phyloP scores from a whole-genome alignment of 495 filamentous ascomycete species.

The Hypoxylon fuscum region DNA sequence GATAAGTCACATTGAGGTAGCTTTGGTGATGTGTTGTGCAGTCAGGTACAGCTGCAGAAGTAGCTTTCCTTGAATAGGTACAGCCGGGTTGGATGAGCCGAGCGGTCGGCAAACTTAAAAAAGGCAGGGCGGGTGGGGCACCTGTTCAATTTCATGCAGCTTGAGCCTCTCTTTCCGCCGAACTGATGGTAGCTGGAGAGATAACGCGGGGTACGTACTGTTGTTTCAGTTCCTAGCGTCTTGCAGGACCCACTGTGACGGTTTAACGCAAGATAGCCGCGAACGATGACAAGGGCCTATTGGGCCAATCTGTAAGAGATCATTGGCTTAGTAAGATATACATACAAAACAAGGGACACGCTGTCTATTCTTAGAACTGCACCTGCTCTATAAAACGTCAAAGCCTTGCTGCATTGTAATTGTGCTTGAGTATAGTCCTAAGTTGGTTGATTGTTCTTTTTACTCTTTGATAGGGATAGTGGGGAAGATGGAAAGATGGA shows the following conservation, averaged over 20 bases:
- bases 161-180: slow-evolving; percentile 38
- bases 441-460: too few species aligned
- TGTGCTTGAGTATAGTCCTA: too few species aligned
- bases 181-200: slow-evolving; percentile 22
- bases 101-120: slow-evolving; percentile 42
- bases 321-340: slow-evolving; percentile 27
- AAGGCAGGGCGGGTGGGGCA: slow-evolving; percentile 34
- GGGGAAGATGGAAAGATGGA: too few species aligned
- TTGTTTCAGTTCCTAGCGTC: slow-evolving; percentile 25
- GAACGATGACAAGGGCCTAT: slow-evolving; percentile 28
- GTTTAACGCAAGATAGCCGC: slow-evolving; percentile 44
- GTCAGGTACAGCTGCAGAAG: slow-evolving; percentile 37
- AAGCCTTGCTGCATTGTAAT: too few species aligned
- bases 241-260: slow-evolving; percentile 25
- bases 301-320: slow-evolving; percentile 1
- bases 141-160: slow-evolving; percentile 42
- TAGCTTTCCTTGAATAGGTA: slow-evolving; percentile 34
- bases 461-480: too few species aligned
- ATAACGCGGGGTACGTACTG: slow-evolving; percentile 41
- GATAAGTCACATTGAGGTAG: slow-evolving; percentile 6
- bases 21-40: not conserved
- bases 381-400: slow-evolving; percentile 2
- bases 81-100: slow-evolving; percentile 39
- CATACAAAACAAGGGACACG: slow-evolving; percentile 10
- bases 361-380: slow-evolving; percentile 24